Conservation (phyloP, 306 rosid genomes). For the Elaeagnus macrophylla region DNA sequence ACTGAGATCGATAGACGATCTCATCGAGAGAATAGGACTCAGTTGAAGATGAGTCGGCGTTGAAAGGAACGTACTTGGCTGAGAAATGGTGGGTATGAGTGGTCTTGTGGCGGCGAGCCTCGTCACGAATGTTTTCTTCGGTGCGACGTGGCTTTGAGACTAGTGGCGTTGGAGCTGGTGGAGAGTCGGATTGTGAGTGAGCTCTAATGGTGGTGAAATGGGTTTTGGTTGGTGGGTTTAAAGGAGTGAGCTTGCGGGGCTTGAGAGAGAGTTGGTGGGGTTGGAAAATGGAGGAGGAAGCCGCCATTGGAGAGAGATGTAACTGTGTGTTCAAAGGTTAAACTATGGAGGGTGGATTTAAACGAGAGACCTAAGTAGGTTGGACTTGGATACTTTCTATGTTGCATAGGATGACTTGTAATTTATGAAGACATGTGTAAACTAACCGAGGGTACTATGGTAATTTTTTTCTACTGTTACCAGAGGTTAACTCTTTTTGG, state of each 20-base stretch:
- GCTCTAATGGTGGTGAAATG: conserved; percentile 11
- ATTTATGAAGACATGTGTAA: too few species aligned
- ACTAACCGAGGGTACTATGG: too few species aligned
- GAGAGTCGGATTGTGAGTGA: conserved; percentile 12
- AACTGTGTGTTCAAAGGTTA: not conserved
- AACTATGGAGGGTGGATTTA: too few species aligned
- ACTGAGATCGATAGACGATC: conserved; percentile 67
- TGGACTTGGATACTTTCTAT: too few species aligned
- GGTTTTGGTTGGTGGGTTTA: conserved; percentile 13
- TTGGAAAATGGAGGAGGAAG: conserved; percentile 26
- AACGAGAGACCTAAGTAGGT: too few species aligned
- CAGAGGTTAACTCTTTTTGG: too few species aligned
- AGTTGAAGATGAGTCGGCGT: conserved; percentile 37
- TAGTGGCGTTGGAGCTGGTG: conserved; percentile 2
- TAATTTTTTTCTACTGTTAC: too few species aligned
- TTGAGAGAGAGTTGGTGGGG: conserved; percentile 23
- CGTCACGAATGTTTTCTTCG: conserved; percentile 68
- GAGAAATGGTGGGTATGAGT: conserved; percentile 44
- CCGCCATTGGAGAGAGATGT: conserved; percentile 22
- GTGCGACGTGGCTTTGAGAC: conserved; percentile 33
- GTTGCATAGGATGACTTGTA: too few species aligned
- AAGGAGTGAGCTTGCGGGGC: conserved; percentile 5
- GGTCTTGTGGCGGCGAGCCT: conserved; percentile 58
- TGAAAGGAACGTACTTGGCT: conserved; percentile 72
- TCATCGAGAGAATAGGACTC: conserved; percentile 83